Base-by-base conservation (phyloP, 495 filamentous ascomycete species). In the Aspergillus taichungensis region DNA sequence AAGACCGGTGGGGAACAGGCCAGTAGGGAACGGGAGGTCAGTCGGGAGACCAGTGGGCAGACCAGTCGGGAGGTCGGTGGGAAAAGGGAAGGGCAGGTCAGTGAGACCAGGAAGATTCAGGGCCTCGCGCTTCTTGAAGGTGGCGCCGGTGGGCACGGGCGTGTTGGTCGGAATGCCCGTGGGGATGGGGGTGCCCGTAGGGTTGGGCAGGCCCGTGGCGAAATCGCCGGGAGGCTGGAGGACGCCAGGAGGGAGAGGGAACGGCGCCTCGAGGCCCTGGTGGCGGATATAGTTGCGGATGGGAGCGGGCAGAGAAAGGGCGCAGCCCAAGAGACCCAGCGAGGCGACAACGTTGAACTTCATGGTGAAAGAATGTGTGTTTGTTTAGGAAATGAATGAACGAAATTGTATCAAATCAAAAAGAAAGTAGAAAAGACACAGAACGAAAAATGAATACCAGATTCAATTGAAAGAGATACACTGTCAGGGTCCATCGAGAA, bases 261-360 rank as follows among this genome's bases (percentile, higher is more conserved):
- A 40, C 24, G 12, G 40, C 9, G 30, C 13, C 37, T 36, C 24
- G 8, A 29, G 31, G 9, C 14, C 13, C 30, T 35, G 34, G 32
- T 30, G 18, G 18, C 18, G 18, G 18, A 24, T 10, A 9, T 36
- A 9, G 30, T 44, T 13, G 29, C 34, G 30, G 36, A 27, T 11
- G 30, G 43, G 44, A 24, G 43, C 37, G n/a, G 53, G 53, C 9
- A 56, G 36, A 30, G 54, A 50, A 28, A 51, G 41, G 43, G 54
- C 50, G 40, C 43, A 45, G 47, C 54, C 47, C 43, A 52, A 7
- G 37, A 53, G 37, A 35, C 46, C 50, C 8, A 53, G 30, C 7
- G 35, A 27, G 37, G 44, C 54, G 36, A 45, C 29, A 35, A 9
- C 6, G 38, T 37, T 30, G 46, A 43, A 50, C 47, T 50, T 56